Base-by-base conservation (phyloP, 805 yeast genomes). In the Lipomyces chichibuensis region DNA sequence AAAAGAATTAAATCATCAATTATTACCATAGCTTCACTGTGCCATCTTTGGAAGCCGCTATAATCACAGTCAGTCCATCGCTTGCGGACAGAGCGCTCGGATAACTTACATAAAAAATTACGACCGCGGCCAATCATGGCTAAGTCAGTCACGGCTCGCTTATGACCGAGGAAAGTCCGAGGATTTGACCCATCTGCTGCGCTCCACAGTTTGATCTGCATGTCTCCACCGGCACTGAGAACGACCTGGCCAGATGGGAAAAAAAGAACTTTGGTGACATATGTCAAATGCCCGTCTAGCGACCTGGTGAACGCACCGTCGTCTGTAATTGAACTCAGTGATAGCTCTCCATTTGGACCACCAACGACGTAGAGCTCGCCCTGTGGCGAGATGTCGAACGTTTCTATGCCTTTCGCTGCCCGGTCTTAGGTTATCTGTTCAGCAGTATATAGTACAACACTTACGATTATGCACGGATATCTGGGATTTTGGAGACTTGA, bases 211-310 rank as follows among this genome's bases (percentile, higher is more conserved):
- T 87, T 86, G 54, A 88, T 77, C 62, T 77, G 82, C 77, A 81
- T 80, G 76, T 91, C 96, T 29, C 80, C 75, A 0, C 92, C 89
- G 4, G 84, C 80, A 1, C 89, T 83, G 29, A 89, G 72, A 1
- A 86, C 73, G 14, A 88, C 95, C 72, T 83, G 78, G 2, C 86
- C 85, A 17, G 91, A 86, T 0, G 95, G 91, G 74, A 90, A 89
- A 63, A 87, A 82, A 63, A 67, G 56, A 1, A 84, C 72, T 2
- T 79, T 77, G 0, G 80, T 74, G 1, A 89, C 79, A 58, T 85
- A 84, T 13, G 74, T 72, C 33, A 74, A 76, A 77, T 90, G 95
- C 1, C 89, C 90, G 1, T 74, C 76, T 3, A 81, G 66, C 1
- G 58, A 62, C 56, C 73, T 62, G 70, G 54, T 65, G 5, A 67